phyloP scores from a whole-genome alignment of 2,329 filamentous ascomycete species.

The Paracamarosporium sp. region DNA sequence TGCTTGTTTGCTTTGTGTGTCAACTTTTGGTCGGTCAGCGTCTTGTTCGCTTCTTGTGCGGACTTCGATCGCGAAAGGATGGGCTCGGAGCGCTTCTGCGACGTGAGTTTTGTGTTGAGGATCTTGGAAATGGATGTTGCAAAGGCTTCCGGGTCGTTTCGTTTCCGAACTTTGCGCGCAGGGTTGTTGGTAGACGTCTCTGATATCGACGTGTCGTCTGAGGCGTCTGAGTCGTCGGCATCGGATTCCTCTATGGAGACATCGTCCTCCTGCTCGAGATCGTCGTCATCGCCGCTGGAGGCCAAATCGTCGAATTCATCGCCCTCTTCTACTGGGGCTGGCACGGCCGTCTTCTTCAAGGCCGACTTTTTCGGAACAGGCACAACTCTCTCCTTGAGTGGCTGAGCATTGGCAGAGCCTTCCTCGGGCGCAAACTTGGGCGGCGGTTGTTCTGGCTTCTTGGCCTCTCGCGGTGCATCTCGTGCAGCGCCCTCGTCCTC shows the following conservation, averaged over 20 bases:
- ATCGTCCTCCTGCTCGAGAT: conserved; percentile 44
- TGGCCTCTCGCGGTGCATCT: conserved; percentile 34
- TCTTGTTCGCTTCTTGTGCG: conserved; percentile 74
- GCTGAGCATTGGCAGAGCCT: conserved; percentile 5
- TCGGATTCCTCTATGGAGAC: conserved; percentile 43
- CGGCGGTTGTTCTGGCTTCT: background rate
- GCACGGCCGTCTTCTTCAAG: conserved; percentile 31
- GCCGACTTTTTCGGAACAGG: conserved; percentile 19
- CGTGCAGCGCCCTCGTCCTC: conserved; percentile 49
- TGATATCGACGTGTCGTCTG: conserved; percentile 41
- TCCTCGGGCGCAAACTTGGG: conserved; percentile 56
- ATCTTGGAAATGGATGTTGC: conserved; percentile 94
- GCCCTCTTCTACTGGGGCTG: conserved; percentile 2
- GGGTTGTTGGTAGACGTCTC: conserved; percentile 40
- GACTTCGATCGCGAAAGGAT: conserved; percentile 84
- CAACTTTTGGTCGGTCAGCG: conserved; percentile 76
- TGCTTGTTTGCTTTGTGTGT: conserved; percentile 82
- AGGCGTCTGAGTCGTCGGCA: conserved; percentile 48
- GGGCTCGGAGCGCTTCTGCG: conserved; percentile 82
- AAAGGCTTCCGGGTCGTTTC: conserved; percentile 90
- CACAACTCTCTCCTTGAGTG: conserved; percentile 10
- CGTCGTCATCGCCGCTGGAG: conserved; percentile 40
- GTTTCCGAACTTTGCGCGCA: conserved; percentile 70
- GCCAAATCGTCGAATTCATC: conserved; percentile 40
- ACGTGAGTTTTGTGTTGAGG: conserved; percentile 84